Evolutionary conservation across 2,329 filamentous ascomycete species (phyloP).

Genomic region (Pseudocercospora fuligena): DNA sequence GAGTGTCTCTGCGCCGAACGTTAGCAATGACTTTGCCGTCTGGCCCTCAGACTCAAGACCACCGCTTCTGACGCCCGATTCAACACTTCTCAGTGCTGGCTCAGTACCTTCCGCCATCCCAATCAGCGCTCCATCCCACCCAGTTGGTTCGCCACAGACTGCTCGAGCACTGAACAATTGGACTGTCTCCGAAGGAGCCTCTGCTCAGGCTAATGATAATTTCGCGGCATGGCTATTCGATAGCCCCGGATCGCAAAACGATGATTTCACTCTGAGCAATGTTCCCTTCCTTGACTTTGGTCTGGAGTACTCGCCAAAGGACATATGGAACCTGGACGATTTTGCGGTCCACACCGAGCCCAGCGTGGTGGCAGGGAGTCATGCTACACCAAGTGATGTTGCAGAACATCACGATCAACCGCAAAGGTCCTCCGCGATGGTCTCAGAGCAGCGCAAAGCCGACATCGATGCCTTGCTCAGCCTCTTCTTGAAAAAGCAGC

Average conservation of each 20-base stretch:
- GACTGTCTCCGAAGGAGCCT: constrained; percentile 6
- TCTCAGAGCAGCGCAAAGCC: constrained; percentile 17
- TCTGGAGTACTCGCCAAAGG: constrained; percentile 31
- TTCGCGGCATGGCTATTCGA: constrained; percentile 38
- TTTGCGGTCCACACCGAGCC: constrained; percentile 16
- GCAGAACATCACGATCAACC: constrained; percentile 5
- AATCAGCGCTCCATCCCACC: background rate
- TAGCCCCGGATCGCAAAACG: constrained; percentile 33
- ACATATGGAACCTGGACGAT: constrained; percentile 29
- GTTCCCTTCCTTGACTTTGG: constrained; percentile 36
- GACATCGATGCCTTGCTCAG: constrained; percentile 16
- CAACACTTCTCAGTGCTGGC: constrained; percentile 6
- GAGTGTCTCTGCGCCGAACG: background rate
- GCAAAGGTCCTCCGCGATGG: background rate
- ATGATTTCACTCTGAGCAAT: constrained; percentile 33
- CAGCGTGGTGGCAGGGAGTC: constrained; percentile 10
- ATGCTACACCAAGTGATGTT: constrained; percentile 10
- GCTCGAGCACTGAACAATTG: constrained; percentile 4
- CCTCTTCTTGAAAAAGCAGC: constrained; percentile 21
- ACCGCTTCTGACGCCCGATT: constrained; percentile 19
- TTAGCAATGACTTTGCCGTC: background rate
- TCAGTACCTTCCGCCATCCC: background rate
- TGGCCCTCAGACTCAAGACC: constrained; percentile 10
- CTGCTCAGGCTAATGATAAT: constrained; percentile 30
- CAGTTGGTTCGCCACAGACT: background rate